Conservation (phyloP, 768 basidiomycete genomes). For the Pleurotus eryngii region DNA sequence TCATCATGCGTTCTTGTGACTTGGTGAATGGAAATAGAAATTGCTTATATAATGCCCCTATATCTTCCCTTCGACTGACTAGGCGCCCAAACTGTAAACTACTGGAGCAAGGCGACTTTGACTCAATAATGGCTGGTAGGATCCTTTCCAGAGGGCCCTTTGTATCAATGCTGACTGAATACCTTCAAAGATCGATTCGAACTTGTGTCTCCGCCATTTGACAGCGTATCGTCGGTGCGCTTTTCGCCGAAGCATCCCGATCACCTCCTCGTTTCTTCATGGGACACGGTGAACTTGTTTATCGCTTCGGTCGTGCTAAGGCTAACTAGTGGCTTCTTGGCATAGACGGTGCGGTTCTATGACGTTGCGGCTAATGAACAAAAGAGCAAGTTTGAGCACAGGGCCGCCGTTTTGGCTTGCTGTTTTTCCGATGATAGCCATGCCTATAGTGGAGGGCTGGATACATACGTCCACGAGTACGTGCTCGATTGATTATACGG, state of each 20-base stretch:
- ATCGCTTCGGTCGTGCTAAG: slow-evolving; percentile 6
- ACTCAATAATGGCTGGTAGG: not conserved
- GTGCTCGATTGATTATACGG: not conserved
- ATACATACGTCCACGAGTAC: slow-evolving; percentile 13
- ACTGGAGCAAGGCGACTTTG: too few species aligned
- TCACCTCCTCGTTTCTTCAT: slow-evolving; percentile 80
- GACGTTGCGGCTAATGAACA: slow-evolving; percentile 66
- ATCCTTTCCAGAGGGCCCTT: not conserved
- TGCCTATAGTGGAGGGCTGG: slow-evolving; percentile 25
- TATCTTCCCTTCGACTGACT: too few species aligned
- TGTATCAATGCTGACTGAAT: not conserved
- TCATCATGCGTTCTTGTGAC: not conserved
- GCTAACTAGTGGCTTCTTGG: not conserved
- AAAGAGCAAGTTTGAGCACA: slow-evolving; percentile 82
- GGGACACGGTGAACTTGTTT: slow-evolving; percentile 65
- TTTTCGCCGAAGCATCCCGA: slow-evolving; percentile 81
- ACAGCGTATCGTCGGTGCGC: slow-evolving; percentile 76
- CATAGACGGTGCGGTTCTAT: slow-evolving; percentile 36
- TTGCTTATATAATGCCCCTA: too few species aligned
- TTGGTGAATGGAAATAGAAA: too few species aligned
- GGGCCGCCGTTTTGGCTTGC: slow-evolving; percentile 85
- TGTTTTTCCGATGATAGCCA: slow-evolving; percentile 65
- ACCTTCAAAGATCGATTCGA: slow-evolving; percentile 9
- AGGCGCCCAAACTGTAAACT: too few species aligned
- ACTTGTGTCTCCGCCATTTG: slow-evolving; percentile 71